Percentiles rank a stretch among this genome's conserved stretches.
Evolutionary conservation across 2,329 filamentous ascomycete species (phyloP).

Genomic region (Lithohypha guttulata): DNA sequence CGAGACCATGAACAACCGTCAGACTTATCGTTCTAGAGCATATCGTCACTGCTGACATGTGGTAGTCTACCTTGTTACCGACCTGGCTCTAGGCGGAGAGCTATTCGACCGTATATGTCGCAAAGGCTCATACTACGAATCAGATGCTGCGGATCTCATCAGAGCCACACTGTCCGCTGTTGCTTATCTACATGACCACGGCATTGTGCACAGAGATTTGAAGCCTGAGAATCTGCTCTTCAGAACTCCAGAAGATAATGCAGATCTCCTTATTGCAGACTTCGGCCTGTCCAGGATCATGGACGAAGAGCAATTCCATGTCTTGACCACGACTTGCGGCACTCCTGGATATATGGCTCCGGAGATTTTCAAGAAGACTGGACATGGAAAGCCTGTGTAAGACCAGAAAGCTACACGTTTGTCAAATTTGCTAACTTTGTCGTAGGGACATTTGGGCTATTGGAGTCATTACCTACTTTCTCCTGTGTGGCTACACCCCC

Average conservation of each 20-base stretch:
- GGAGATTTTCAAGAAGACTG: slow-evolving; percentile 98
- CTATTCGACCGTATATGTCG: slow-evolving; percentile 97
- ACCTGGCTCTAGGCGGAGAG: slow-evolving; percentile 90
- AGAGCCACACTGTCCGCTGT: slow-evolving; percentile 93
- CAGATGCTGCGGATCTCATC: slow-evolving; percentile 89
- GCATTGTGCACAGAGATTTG: slow-evolving; percentile 93
- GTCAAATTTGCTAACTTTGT: slow-evolving; percentile 7
- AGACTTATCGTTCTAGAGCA: slow-evolving; percentile 18
- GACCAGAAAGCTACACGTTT: slow-evolving; percentile 18
- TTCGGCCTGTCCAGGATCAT: slow-evolving; percentile 94
- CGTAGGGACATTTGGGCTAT: slow-evolving; percentile 85
- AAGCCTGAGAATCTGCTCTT: slow-evolving; percentile 97
- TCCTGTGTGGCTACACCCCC: slow-evolving; percentile 94
- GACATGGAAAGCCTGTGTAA: slow-evolving; percentile 90
- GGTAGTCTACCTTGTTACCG: slow-evolving; percentile 84
- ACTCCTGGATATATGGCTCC: slow-evolving; percentile 99
- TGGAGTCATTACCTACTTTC: slow-evolving; percentile 96
- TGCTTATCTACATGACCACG: slow-evolving; percentile 94
- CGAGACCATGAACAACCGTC: slow-evolving; percentile 96
- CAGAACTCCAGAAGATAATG: slow-evolving; percentile 93
- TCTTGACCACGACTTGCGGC: slow-evolving; percentile 92
- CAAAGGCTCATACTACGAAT: slow-evolving; percentile 97
- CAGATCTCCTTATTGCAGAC: slow-evolving; percentile 91
- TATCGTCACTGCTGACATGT: slow-evolving; percentile 14
- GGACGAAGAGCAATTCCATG: slow-evolving; percentile 98